Conservation (phyloP, 2,329 filamentous ascomycete species). For the Didymellaceae sp. region DNA sequence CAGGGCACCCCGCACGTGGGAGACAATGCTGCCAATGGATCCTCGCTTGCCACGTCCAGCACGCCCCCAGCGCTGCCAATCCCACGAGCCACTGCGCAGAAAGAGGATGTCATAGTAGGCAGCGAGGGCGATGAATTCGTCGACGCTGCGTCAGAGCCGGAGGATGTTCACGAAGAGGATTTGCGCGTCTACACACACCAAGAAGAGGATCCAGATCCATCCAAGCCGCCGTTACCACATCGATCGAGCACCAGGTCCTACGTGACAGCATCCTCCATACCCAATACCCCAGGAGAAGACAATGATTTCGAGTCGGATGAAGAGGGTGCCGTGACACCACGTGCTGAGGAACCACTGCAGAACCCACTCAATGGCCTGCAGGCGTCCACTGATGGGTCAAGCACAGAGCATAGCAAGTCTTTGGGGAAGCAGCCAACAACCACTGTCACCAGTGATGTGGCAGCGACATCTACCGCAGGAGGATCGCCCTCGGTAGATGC, state of each 20-base stretch:
- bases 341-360: conserved; percentile 23
- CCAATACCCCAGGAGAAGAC: conserved; percentile 12
- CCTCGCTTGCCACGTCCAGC: conserved; percentile 26
- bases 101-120: conserved; percentile 27
- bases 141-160: conserved; percentile 44
- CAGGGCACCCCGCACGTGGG: conserved; percentile 20
- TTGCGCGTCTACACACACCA: conserved; percentile 27
- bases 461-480: conserved; percentile 32
- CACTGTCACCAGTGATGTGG: conserved; percentile 37
- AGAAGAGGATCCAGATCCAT: conserved; percentile 21
- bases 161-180: conserved; percentile 30
- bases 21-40: conserved; percentile 22
- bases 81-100: conserved; percentile 36
- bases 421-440: conserved; percentile 41
- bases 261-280: conserved; percentile 40
- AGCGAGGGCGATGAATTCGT: conserved; percentile 34
- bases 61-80: conserved; percentile 39
- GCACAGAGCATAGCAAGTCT: conserved; percentile 24
- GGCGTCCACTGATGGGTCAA: conserved; percentile 29
- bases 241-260: conserved; percentile 43
- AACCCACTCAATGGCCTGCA: conserved; percentile 42
- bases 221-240: conserved; percentile 17
- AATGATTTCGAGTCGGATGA: conserved; percentile 7
- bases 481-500: conserved; percentile 43
- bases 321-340: conserved; percentile 7